Conservation (phyloP, 768 basidiomycete species). For the Fistulinella prunicolor region DNA sequence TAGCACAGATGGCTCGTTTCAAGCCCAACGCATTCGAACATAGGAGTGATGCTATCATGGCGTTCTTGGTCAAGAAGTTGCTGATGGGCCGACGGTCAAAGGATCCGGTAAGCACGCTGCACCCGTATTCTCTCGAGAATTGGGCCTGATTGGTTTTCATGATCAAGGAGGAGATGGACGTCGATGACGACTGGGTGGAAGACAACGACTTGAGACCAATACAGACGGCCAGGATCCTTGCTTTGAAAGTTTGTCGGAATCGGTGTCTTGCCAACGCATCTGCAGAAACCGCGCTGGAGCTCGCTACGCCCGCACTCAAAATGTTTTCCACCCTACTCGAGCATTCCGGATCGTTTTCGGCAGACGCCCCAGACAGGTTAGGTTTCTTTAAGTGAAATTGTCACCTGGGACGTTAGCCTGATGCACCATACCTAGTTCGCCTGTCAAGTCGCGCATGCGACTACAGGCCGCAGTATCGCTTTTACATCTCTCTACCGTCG, state of each 20-base stretch:
- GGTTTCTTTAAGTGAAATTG: slow-evolving; percentile 19
- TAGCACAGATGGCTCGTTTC: slow-evolving; percentile 70
- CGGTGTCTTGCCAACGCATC: slow-evolving; percentile 69
- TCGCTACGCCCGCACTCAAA: slow-evolving; percentile 72
- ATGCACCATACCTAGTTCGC: slow-evolving; percentile 40
- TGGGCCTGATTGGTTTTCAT: not conserved
- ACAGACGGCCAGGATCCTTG: slow-evolving; percentile 67
- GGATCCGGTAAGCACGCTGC: slow-evolving; percentile 44
- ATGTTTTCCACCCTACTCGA: slow-evolving; percentile 73
- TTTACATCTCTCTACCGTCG: slow-evolving; percentile 67
- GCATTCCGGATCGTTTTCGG: slow-evolving; percentile 62
- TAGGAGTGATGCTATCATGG: slow-evolving; percentile 70
- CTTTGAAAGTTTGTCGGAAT: slow-evolving; percentile 79
- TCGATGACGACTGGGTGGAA: slow-evolving; percentile 73
- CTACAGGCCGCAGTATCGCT: slow-evolving; percentile 80
- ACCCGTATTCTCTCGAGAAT: too few relatives aligned
- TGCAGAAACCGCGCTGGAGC: slow-evolving; percentile 56
- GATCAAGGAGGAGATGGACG: slow-evolving; percentile 53
- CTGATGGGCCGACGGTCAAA: slow-evolving; percentile 55
- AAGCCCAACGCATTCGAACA: slow-evolving; percentile 74
- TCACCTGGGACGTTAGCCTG: slow-evolving; percentile 1
- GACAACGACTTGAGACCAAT: slow-evolving; percentile 57
- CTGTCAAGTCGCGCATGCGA: slow-evolving; percentile 73
- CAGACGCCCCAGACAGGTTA: slow-evolving; percentile 51
- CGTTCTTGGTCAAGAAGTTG: slow-evolving; percentile 66